Percentiles rank a stretch among this genome's conserved stretches.
These are phyloP conservation scores for Globisporangium middletonii DNA, from an alignment of 352 stramenopile species.

Conservation along the genomic window DNA sequence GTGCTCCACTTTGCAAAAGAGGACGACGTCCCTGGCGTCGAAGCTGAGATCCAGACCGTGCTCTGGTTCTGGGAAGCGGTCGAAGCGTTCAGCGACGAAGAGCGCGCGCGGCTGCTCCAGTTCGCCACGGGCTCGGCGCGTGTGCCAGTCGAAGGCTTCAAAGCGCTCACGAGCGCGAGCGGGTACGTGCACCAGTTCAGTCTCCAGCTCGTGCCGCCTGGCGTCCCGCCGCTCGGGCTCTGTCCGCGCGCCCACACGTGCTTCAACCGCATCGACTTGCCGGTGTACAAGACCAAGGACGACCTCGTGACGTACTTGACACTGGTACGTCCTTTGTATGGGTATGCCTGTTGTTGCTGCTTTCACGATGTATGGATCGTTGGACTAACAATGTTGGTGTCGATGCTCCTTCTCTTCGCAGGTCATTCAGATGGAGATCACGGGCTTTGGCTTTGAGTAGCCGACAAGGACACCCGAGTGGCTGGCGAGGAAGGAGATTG, in stretches of 20 bases:
- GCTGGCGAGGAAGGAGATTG: background rate
- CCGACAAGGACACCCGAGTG: background rate
- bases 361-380: conserved; percentile 14
- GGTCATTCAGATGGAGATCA: conserved; percentile 85
- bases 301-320: conserved; percentile 84
- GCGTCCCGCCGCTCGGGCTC: conserved; percentile 40
- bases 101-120: conserved; percentile 95
- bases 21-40: conserved; percentile 39
- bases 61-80: conserved; percentile 91
- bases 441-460: conserved; percentile 65
- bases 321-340: conserved; percentile 58
- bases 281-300: conserved; percentile 68
- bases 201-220: conserved; percentile 55
- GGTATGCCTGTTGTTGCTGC: too few relatives aligned
- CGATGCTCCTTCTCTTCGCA: conserved; percentile 5
- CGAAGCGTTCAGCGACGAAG: conserved; percentile 79
- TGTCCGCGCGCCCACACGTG: conserved; percentile 84
- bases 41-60: conserved; percentile 60
- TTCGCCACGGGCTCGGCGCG: conserved; percentile 97
- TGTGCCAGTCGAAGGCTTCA: conserved; percentile 86
- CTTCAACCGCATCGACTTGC: conserved; percentile 87
- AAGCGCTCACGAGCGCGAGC: conserved; percentile 69
- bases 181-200: conserved; percentile 80
- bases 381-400: conserved; percentile 20
- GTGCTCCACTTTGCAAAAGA: conserved; percentile 38